A percentile compares a stretch with the other conserved stretches of the same genome.
These are phyloP conservation scores for Wallacemonas sp. DNA, from an alignment of 208 protist species.

Conservation along the genomic window DNA sequence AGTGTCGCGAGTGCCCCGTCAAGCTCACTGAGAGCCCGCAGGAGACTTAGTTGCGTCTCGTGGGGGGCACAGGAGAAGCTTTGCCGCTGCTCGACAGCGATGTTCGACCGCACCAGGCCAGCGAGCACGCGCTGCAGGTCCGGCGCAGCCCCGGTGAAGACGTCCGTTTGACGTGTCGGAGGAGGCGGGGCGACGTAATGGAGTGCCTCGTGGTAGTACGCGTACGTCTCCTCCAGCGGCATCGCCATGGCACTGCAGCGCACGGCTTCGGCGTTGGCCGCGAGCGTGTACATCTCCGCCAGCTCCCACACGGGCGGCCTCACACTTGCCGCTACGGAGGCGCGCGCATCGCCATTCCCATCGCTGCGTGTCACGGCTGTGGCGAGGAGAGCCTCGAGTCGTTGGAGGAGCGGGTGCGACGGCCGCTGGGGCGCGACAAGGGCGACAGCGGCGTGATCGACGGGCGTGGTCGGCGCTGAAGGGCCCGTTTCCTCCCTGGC, in stretches of 20 bases:
- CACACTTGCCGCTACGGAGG: too few species aligned
- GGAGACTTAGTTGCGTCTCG: conserved; percentile 38
- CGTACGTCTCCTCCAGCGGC: conserved; percentile 37
- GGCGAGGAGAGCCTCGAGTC: background rate
- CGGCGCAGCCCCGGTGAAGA: background rate
- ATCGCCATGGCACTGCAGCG: conserved; percentile 44
- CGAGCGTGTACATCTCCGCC: conserved; percentile 41
- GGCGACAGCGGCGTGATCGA: background rate
- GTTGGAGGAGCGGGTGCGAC: background rate
- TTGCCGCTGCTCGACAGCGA: conserved; percentile 37
- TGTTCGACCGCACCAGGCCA: conserved; percentile 50
- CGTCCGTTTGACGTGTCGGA: conserved; percentile 14
- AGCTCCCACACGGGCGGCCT: background rate
- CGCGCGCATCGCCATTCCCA: too few species aligned
- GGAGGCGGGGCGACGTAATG: conserved; percentile 22
- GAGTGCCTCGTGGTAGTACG: conserved; percentile 51
- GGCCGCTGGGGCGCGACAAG: background rate
- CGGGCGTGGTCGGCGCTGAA: background rate
- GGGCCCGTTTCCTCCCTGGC: background rate
- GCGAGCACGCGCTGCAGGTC: conserved; percentile 31
- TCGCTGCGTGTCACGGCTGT: background rate
- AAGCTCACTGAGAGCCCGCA: conserved; percentile 44
- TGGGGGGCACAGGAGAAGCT: conserved; percentile 12
- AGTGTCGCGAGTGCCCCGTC: conserved; percentile 47
- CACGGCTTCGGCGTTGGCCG: conserved; percentile 61